Conservation (phyloP, 75 land plant species). For the Cupressus sempervirens region DNA sequence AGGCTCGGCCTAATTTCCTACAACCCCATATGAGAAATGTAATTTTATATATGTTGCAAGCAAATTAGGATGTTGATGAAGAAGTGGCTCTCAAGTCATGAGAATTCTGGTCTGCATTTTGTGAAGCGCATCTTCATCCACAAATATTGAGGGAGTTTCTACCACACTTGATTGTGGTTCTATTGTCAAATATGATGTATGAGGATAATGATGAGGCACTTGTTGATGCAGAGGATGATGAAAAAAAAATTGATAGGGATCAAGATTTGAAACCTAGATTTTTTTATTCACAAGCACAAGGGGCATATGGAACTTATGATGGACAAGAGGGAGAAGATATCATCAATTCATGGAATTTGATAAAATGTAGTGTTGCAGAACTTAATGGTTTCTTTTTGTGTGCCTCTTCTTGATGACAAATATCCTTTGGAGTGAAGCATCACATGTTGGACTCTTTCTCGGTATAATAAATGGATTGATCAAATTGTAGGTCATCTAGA, state of each 20-base stretch:
- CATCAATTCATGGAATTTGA: slow-evolving; percentile 89
- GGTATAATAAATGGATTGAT: too few species aligned
- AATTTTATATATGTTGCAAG: slow-evolving; percentile 90
- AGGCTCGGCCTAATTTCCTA: slow-evolving; percentile 67
- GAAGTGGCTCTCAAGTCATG: too few species aligned
- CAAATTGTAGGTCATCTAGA: too few species aligned
- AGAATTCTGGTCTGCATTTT: slow-evolving; percentile 98
- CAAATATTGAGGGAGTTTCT: slow-evolving; percentile 66
- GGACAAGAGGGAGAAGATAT: slow-evolving; percentile 93
- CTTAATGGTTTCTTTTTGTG: too few species aligned
- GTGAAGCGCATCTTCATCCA: slow-evolving; percentile 73
- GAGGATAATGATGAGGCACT: slow-evolving; percentile 97
- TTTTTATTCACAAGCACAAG: slow-evolving; percentile 84
- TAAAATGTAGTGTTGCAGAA: slow-evolving; percentile 98
- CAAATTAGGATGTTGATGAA: too few species aligned
- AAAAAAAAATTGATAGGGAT: slow-evolving; percentile 82
- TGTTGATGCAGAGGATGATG: slow-evolving; percentile 95
- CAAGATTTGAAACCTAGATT: slow-evolving; percentile 96
- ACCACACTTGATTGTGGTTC: slow-evolving; percentile 78
- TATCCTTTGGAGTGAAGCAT: too few species aligned
- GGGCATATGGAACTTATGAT: slow-evolving; percentile 52
- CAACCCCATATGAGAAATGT: slow-evolving; percentile 93
- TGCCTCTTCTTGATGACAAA: too few species aligned
- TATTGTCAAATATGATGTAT: slow-evolving; percentile 88
- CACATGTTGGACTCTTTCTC: too few species aligned